A percentile compares a stretch with the other conserved stretches of the same genome.
Conservation (phyloP, 2,329 filamentous ascomycete genomes). For the Aspergillus spinulosporus region DNA sequence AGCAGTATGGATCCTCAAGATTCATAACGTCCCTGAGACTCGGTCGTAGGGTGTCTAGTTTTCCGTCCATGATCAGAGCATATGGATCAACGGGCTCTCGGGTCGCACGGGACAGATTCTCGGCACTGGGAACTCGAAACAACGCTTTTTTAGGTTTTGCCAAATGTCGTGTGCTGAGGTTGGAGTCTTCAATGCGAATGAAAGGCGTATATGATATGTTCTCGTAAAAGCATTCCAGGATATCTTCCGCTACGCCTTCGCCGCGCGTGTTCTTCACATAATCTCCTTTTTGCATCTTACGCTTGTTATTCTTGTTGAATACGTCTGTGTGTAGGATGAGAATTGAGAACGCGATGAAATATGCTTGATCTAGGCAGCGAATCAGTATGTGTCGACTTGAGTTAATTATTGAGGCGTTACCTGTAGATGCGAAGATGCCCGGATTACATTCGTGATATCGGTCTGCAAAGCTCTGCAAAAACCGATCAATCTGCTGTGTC, state of each 20-base stretch:
- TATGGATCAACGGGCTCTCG: conserved; percentile 95
- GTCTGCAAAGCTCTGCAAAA: conserved; percentile 90
- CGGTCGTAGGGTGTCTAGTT: conserved; percentile 77
- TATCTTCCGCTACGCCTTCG: conserved; percentile 89
- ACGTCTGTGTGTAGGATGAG: conserved; percentile 96
- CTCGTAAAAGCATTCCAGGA: conserved; percentile 95
- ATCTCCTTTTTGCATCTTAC: conserved; percentile 95
- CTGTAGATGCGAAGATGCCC: conserved; percentile 81
- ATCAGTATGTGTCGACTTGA: neutral
- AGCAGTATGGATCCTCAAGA: conserved; percentile 87
- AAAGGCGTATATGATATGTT: conserved; percentile 98
- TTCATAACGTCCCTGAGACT: conserved; percentile 89
- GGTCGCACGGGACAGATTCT: conserved; percentile 63
- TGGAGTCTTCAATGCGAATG: conserved; percentile 93
- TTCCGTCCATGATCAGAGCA: conserved; percentile 86
- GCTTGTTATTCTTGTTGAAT: conserved; percentile 99
- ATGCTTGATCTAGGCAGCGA: conserved; percentile 72
- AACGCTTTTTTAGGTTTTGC: conserved; percentile 71
- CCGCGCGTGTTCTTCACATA: conserved; percentile 93
- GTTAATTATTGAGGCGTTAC: conserved; percentile 36
- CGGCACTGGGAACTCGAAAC: conserved; percentile 64
- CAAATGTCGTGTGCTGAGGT: conserved; percentile 67
- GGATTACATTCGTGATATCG: conserved; percentile 98
- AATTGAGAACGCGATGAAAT: conserved; percentile 95
- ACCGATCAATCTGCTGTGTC: conserved; percentile 95